Evolutionary conservation across 78 protist genomes (phyloP).

Genomic region (Polysphondylium violaceum): DNA sequence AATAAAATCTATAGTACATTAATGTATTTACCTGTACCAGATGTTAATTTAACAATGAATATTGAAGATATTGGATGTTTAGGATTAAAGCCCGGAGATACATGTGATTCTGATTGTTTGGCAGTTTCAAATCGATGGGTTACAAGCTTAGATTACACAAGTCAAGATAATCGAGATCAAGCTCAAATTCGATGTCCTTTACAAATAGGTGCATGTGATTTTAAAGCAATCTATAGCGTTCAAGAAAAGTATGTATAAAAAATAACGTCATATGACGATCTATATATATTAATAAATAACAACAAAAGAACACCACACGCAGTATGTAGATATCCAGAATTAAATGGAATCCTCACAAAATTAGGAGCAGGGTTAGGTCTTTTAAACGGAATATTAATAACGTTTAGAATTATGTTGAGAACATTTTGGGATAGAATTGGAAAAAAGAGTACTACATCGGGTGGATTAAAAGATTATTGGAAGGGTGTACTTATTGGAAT

Average conservation of each 20-base stretch:
- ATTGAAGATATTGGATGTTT: slow-evolving; percentile 52
- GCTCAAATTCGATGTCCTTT: slow-evolving; percentile 43
- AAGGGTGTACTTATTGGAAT: slow-evolving; percentile 37
- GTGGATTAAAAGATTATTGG: slow-evolving; percentile 36
- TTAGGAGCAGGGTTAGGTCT: slow-evolving; percentile 47
- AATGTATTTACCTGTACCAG: slow-evolving; percentile 34
- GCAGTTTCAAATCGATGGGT: slow-evolving; percentile 43
- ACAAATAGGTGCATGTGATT: slow-evolving; percentile 66
- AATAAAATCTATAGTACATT: too few relatives aligned
- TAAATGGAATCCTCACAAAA: slow-evolving; percentile 22
- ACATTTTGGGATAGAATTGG: slow-evolving; percentile 71
- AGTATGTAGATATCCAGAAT: slow-evolving; percentile 73
- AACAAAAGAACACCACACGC: slow-evolving; percentile 49
- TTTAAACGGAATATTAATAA: slow-evolving; percentile 24
- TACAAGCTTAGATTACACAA: slow-evolving; percentile 26
- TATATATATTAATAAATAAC: not conserved
- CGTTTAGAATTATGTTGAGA: slow-evolving; percentile 50
- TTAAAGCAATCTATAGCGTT: slow-evolving; percentile 49
- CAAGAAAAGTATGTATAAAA: slow-evolving; percentile 40
- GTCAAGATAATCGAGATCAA: slow-evolving; percentile 39
- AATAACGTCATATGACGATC: not conserved
- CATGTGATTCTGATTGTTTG: slow-evolving; percentile 40
- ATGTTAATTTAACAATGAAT: slow-evolving; percentile 33
- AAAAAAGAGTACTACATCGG: not conserved
- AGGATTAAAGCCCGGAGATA: slow-evolving; percentile 54